phyloP scores from a whole-genome alignment of 2,329 filamentous ascomycete species.

The Rasamsonia emersonii region DNA sequence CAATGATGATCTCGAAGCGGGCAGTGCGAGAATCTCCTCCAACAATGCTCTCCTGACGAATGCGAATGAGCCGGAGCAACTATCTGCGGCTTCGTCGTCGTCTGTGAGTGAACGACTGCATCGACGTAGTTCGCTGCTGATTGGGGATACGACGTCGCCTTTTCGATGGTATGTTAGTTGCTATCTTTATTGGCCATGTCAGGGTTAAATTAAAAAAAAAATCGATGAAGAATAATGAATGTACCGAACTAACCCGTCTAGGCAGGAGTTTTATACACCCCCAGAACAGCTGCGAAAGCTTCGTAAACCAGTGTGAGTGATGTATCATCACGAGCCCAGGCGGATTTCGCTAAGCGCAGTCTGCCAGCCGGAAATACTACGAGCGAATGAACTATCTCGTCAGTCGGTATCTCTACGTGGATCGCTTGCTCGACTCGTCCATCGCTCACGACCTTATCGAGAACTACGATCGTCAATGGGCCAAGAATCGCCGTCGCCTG shows the following conservation, averaged over 20 bases:
- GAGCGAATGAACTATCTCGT: slow-evolving; percentile 81
- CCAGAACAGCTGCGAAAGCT: slow-evolving; percentile 65
- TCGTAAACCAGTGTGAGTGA: slow-evolving; percentile 55
- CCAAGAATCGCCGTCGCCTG: slow-evolving; percentile 48
- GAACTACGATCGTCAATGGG: slow-evolving; percentile 64
- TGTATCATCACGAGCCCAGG: background rate
- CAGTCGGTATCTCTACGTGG: slow-evolving; percentile 89
- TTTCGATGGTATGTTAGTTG: slow-evolving; percentile 58
- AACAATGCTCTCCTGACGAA: no score
- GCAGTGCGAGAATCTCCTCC: no score
- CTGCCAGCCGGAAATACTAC: slow-evolving; percentile 67
- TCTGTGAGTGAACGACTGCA: slow-evolving; percentile 1
- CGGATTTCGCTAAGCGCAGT: no score
- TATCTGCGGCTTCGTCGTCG: background rate
- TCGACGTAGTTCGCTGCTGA: slow-evolving; percentile 62
- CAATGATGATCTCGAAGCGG: no score
- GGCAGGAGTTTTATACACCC: slow-evolving; percentile 74
- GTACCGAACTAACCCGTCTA: no score
- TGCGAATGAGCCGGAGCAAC: no score
- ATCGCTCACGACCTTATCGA: slow-evolving; percentile 87
- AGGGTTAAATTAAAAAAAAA: background rate
- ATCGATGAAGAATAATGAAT: background rate
- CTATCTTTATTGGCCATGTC: slow-evolving; percentile 2
- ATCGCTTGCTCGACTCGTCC: slow-evolving; percentile 79
- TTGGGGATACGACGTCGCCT: slow-evolving; percentile 77